phyloP scores from a whole-genome alignment of 805 yeast genomes.

The Yamadazyma scolyti region DNA sequence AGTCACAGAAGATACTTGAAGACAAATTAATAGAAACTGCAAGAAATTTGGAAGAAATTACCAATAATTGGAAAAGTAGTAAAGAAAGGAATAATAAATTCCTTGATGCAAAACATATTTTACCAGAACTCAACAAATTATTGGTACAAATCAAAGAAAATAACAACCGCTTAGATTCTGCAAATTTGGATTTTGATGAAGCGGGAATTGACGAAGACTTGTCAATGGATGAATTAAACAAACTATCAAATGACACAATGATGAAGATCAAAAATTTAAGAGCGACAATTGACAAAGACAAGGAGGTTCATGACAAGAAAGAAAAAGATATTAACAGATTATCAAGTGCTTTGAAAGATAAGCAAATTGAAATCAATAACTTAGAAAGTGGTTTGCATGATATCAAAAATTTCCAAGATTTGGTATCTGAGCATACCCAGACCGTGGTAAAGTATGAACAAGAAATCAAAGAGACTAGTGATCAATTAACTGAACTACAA shows the following conservation, averaged over 20 bases:
- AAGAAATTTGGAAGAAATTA: not conserved
- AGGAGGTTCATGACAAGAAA: constrained; percentile 41
- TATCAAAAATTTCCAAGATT: constrained; percentile 11
- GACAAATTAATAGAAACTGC: not conserved
- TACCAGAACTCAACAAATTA: constrained; percentile 19
- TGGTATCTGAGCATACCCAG: constrained; percentile 6
- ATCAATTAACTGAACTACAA: constrained; percentile 5
- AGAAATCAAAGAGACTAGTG: constrained; percentile 14
- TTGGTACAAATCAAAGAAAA: constrained; percentile 28
- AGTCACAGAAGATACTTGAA: constrained; percentile 1
- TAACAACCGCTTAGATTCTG: constrained; percentile 21
- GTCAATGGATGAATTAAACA: constrained; percentile 47
- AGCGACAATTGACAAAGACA: constrained; percentile 19
- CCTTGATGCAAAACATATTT: constrained; percentile 3
- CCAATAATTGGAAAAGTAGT: not conserved
- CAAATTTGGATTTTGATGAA: constrained; percentile 27
- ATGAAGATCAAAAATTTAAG: constrained; percentile 40
- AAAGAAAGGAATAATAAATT: not conserved
- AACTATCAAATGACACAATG: constrained; percentile 33
- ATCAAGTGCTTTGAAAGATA: constrained; percentile 52
- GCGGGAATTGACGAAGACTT: constrained; percentile 30
- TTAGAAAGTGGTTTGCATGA: constrained; percentile 51
- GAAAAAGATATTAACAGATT: constrained; percentile 42
- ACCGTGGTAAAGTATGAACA: constrained; percentile 29
- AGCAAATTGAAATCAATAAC: constrained; percentile 47